These are phyloP conservation scores for Delphinella strobiligena DNA, from an alignment of 2,329 filamentous ascomycete genomes.

Conservation along the genomic window DNA sequence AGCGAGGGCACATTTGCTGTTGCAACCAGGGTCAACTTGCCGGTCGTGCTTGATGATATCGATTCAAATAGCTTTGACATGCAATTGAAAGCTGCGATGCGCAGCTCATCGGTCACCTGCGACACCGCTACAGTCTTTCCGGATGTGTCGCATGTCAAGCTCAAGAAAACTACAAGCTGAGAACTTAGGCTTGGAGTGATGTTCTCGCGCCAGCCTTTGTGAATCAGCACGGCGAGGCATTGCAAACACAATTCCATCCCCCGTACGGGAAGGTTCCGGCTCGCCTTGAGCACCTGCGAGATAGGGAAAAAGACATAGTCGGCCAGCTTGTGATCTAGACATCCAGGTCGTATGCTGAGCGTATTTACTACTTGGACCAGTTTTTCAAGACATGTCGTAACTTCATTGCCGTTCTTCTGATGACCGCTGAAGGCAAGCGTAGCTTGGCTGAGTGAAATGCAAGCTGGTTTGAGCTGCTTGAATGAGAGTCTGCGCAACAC, in stretches of 20 bases:
- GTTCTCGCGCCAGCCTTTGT: slow-evolving; percentile 64
- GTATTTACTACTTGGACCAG: slow-evolving; percentile 30
- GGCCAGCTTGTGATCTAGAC: slow-evolving; percentile 68
- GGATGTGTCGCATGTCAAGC: slow-evolving; percentile 65
- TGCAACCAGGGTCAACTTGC: slow-evolving; percentile 40
- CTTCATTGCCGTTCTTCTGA: slow-evolving; percentile 31
- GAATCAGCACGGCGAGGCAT: slow-evolving; percentile 62
- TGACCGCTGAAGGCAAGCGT: slow-evolving; percentile 38
- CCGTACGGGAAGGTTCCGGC: slow-evolving; percentile 57
- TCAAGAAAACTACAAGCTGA: slow-evolving; percentile 75
- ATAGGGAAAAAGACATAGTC: slow-evolving; percentile 95
- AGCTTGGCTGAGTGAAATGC: slow-evolving; percentile 45
- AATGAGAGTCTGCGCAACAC: background rate
- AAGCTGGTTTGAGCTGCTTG: slow-evolving; percentile 43
- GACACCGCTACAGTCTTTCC: slow-evolving; percentile 42
- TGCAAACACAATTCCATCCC: slow-evolving; percentile 65
- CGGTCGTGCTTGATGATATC: slow-evolving; percentile 37
- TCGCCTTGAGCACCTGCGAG: slow-evolving; percentile 70
- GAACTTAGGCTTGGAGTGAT: slow-evolving; percentile 63
- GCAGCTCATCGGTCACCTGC: slow-evolving; percentile 61
- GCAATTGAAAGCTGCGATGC: slow-evolving; percentile 57
- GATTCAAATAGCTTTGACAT: slow-evolving; percentile 54
- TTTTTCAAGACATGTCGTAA: slow-evolving; percentile 35
- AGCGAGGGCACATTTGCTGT: slow-evolving; percentile 59
- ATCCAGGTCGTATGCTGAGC: slow-evolving; percentile 19